Evolutionary conservation across 108 stramenopile genomes (phyloP).

Genomic region (Pseudonitzschia multiseries): DNA sequence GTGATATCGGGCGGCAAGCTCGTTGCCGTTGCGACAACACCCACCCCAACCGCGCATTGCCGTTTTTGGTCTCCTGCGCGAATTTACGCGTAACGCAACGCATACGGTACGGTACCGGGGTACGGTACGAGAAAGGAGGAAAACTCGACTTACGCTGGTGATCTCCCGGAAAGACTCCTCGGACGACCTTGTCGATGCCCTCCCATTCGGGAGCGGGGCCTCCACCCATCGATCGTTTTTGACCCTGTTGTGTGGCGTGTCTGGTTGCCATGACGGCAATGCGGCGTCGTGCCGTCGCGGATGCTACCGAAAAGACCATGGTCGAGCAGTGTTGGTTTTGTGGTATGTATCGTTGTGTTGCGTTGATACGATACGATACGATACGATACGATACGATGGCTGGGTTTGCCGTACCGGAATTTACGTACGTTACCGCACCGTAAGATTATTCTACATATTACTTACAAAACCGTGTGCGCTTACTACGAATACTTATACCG

Average conservation of each 20-base stretch:
- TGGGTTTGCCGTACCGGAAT: too few relatives aligned
- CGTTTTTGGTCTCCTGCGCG: neutral
- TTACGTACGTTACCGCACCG: too few relatives aligned
- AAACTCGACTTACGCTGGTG: conserved; percentile 81
- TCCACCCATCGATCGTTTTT: conserved; percentile 66
- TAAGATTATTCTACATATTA: too few relatives aligned
- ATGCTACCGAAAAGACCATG: conserved; percentile 50
- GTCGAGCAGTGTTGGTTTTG: conserved; percentile 17
- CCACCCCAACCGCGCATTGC: too few relatives aligned
- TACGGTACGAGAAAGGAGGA: too few relatives aligned
- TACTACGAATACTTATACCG: too few relatives aligned
- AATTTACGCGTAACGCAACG: neutral
- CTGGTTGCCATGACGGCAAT: conserved; percentile 28
- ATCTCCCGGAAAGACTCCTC: conserved; percentile 75
- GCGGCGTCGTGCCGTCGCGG: conserved; percentile 54
- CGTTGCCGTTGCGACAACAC: too few relatives aligned
- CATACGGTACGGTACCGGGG: too few relatives aligned
- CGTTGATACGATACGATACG: too few relatives aligned
- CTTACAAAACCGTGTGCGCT: too few relatives aligned
- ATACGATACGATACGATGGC: too few relatives aligned
- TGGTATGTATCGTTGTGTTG: neutral
- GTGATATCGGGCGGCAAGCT: too few relatives aligned
- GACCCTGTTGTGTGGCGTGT: conserved; percentile 32
- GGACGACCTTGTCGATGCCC: conserved; percentile 85
- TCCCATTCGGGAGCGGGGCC: conserved; percentile 79